Evolutionary conservation across 1,284 basidiomycete species (phyloP).

Genomic region (Marasmius sp.): DNA sequence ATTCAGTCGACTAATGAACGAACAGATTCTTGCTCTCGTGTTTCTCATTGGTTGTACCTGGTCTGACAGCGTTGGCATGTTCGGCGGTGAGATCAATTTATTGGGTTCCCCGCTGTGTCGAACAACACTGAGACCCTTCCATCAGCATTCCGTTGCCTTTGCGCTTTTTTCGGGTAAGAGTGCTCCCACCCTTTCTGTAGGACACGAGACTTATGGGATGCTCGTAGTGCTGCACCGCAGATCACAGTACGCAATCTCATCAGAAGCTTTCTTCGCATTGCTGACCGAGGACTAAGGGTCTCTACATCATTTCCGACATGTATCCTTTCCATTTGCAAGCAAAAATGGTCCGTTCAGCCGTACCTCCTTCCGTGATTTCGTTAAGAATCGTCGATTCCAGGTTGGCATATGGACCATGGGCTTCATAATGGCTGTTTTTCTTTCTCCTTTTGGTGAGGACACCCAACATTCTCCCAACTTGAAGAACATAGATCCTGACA

Average conservation of each 20-base stretch:
- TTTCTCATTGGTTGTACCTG: slow-evolving; percentile 56
- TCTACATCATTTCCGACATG: slow-evolving; percentile 61
- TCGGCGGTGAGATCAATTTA: slow-evolving; percentile 37
- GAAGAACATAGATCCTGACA: no score
- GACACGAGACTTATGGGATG: neutral
- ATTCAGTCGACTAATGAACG: neutral
- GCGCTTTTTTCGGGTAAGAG: slow-evolving; percentile 62
- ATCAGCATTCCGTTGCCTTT: slow-evolving; percentile 64
- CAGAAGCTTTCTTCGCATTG: neutral
- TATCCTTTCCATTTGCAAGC: slow-evolving; percentile 71
- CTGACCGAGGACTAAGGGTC: slow-evolving; percentile 33
- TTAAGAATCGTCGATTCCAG: slow-evolving; percentile 19
- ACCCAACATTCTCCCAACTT: slow-evolving; percentile 28
- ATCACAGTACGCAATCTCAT: slow-evolving; percentile 43
- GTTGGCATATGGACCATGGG: slow-evolving; percentile 67
- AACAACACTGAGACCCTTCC: slow-evolving; percentile 5
- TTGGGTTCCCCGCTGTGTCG: neutral
- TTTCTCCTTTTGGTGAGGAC: slow-evolving; percentile 42
- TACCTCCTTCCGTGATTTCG: neutral
- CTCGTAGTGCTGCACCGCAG: slow-evolving; percentile 57
- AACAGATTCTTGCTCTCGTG: slow-evolving; percentile 44
- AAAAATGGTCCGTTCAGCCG: slow-evolving; percentile 39
- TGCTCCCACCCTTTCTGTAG: neutral
- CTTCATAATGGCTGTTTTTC: slow-evolving; percentile 56
- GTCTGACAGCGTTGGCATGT: slow-evolving; percentile 51